Evolutionary conservation across 2,329 filamentous ascomycete genomes (phyloP), one percentile per base, ranked within the genome.

Genomic region (Pezicula rhizophila): DNA sequence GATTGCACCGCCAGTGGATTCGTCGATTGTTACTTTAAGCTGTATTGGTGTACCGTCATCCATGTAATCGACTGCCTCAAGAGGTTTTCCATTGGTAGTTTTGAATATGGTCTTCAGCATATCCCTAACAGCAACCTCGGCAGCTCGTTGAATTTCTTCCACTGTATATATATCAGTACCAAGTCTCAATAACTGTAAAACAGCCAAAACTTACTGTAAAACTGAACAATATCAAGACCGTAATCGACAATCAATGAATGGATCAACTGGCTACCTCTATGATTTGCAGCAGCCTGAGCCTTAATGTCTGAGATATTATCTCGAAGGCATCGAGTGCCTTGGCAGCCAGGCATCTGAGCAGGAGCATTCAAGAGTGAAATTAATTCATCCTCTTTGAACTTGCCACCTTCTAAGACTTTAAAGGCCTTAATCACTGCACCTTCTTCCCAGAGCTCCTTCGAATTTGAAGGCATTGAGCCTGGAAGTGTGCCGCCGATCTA

Each of bases 271-370:
- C 90, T 90, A 8, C 88, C 88, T 58, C 88, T 89, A 54, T 88
- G 82, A 61, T 93, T 92, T 5, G 88, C 87, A 0, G 88, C 87
- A 12, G 91, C 83, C 63, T 92, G 87, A 0, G 88, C 88, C 64
- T 90, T 89, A 41, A 93, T 74, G 61, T 93, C 88, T 50, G 88
- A 89, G 55, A 93, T 73, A 62, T 93, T 93, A 66, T 93, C 88
- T 4, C 78, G 80, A 1, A 92, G 72, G 60, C 86, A 88, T 26
- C 88, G 73, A 0, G 88, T 89, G 2, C 87, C 87, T 40, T 78
- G 82, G 68, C 87, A 91, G 1, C 85, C 87, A 0, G 84, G 82
- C 55, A 84, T 80, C 56, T 83, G 72, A 0, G 84, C 84, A 0
- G 88, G 88, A 53, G 89, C 84, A 18, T 81, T 73, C 47, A 86